A percentile compares a stretch with the other conserved stretches of the same genome.
Evolutionary conservation across 805 yeast genomes (phyloP).

Genomic region (Ogataea paraovalis): DNA sequence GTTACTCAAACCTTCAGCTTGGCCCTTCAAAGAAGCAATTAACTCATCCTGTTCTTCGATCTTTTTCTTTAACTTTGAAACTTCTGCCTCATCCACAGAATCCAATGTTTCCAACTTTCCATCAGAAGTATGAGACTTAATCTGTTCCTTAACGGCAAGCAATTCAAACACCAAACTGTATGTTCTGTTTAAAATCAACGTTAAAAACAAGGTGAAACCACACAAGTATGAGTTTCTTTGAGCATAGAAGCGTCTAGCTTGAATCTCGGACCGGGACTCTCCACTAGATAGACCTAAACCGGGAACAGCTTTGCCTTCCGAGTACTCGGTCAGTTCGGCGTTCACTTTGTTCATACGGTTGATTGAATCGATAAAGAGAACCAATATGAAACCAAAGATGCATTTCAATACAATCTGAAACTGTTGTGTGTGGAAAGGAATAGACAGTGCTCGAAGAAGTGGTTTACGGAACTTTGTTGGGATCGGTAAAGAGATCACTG

Average conservation of each 20-base stretch:
- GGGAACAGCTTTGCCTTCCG: slow-evolving; percentile 13
- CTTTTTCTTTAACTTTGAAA: slow-evolving; percentile 44
- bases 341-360: slow-evolving; percentile 74
- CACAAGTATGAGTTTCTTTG: slow-evolving; percentile 95
- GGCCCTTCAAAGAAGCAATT: slow-evolving; percentile 64
- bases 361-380: slow-evolving; percentile 83
- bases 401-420: slow-evolving; percentile 78
- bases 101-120: slow-evolving; percentile 17
- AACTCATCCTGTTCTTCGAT: slow-evolving; percentile 60
- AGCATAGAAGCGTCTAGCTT: slow-evolving; percentile 89
- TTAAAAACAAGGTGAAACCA: slow-evolving; percentile 90
- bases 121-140: slow-evolving; percentile 18
- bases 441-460: slow-evolving; percentile 55
- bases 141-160: slow-evolving; percentile 56
- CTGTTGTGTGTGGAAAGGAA: slow-evolving; percentile 67
- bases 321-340: slow-evolving; percentile 46
- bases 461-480: slow-evolving; percentile 73
- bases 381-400: slow-evolving; percentile 74
- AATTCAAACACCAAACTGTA: slow-evolving; percentile 75
- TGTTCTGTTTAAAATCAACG: slow-evolving; percentile 81
- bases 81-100: slow-evolving; percentile 33
- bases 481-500: slow-evolving; percentile 77
- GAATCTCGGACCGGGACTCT: slow-evolving; percentile 73
- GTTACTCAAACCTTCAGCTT: slow-evolving; percentile 58
- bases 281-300: slow-evolving; percentile 28